Evolutionary conservation across 805 yeast genomes (phyloP), one percentile per base, ranked within the genome.

Genomic region (Candida caryicola): DNA sequence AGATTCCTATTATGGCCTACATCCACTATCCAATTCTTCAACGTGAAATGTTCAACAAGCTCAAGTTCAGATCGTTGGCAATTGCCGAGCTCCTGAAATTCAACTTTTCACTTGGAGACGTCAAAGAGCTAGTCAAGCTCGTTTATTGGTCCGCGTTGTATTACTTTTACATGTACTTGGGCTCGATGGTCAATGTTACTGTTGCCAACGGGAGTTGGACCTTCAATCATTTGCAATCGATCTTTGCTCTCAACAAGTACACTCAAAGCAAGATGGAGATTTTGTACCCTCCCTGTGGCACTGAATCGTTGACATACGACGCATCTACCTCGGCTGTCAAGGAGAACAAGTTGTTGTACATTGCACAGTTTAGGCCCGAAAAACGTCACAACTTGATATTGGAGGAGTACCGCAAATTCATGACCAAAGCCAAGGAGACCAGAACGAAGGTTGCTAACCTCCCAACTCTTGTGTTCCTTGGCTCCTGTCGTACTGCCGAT

Each of bases 11-110:
- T 18, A 64, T 84, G 17, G 79, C 96, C 1, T 93, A 93, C 54
- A 86, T 88, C n/a, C 99, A 93, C 63, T 93, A 85, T 65, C 99
- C 99, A 1, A 77, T 90, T 13, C 81, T 93, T 23, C 95, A 95
- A 30, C 62, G 68, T 18, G 98, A 91, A 49, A 93, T 93, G 99
- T 65, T 89, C 46, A 66, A 65, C 34, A 82, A 83, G 49, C 62
- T 85, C 45, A 64, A 63, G 36, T 58, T 55, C 39, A 41, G 54
- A 29, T 51, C 41, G 3, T 38, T 57, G 36, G 44, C 33, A 34
- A 14, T 31, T 15, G 7, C 14, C 10, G 50, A 36, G 34, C 50
- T 41, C 33, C 49, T 47, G 43, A 53, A 50, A 30, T 40, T 54
- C 42, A 3, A 34, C 36, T 39, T 45, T 10, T 61, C 59, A 28